These are phyloP conservation scores for Aspergillus brunneoviolaceus DNA, from an alignment of 2,329 filamentous ascomycete genomes.

Conservation along the genomic window DNA sequence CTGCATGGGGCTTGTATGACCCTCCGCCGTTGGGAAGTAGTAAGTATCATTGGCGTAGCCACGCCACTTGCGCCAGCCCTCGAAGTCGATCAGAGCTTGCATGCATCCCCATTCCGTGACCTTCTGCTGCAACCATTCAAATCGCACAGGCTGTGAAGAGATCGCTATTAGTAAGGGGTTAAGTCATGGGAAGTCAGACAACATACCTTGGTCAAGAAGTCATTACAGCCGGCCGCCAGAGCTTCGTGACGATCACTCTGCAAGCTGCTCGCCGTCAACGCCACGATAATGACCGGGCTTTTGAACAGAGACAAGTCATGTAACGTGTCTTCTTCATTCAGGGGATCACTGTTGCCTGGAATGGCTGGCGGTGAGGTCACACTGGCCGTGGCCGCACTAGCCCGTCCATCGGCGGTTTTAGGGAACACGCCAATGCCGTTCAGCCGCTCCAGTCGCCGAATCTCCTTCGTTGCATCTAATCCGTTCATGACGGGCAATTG, in stretches of 20 bases:
- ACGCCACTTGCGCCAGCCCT: slow-evolving; percentile 98
- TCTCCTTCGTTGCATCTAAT: slow-evolving; percentile 91
- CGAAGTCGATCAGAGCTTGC: slow-evolving; percentile 97
- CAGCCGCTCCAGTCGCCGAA: slow-evolving; percentile 80
- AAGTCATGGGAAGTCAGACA: not conserved
- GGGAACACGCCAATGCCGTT: slow-evolving; percentile 92
- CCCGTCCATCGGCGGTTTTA: slow-evolving; percentile 59
- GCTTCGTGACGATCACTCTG: slow-evolving; percentile 96
- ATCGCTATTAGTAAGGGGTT: not conserved
- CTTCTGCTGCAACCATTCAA: slow-evolving; percentile 95
- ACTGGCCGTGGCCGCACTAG: slow-evolving; percentile 38
- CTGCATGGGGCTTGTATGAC: slow-evolving; percentile 30
- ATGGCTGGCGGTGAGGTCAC: slow-evolving; percentile 20
- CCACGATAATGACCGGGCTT: slow-evolving; percentile 96
- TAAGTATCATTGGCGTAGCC: slow-evolving; percentile 58
- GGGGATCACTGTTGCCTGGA: slow-evolving; percentile 20
- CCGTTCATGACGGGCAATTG: slow-evolving; percentile 96
- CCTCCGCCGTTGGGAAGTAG: slow-evolving; percentile 20
- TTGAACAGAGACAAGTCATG: slow-evolving; percentile 67
- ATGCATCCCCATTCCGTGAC: slow-evolving; percentile 99
- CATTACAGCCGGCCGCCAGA: slow-evolving; percentile 91
- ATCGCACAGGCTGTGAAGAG: slow-evolving; percentile 78
- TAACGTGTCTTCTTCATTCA: slow-evolving; percentile 40
- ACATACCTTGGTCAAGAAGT: slow-evolving; percentile 92
- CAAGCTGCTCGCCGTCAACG: slow-evolving; percentile 87